These are phyloP conservation scores for Leishmania amazonensis DNA, from an alignment of 208 protist species.

Conservation along the genomic window DNA sequence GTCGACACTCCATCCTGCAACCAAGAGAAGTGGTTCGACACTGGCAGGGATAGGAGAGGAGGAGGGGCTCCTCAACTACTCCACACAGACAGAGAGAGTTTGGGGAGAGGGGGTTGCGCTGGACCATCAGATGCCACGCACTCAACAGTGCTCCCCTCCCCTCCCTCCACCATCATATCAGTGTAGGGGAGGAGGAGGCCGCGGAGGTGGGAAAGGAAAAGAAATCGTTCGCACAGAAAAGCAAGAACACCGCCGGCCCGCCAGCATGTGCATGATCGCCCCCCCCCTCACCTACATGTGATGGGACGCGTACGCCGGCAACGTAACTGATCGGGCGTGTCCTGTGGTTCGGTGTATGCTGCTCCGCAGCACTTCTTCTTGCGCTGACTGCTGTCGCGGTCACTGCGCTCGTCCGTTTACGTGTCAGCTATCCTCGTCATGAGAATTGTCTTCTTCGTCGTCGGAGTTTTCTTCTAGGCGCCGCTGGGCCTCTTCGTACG, in stretches of 20 bases:
- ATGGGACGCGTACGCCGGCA: background rate
- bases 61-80: background rate
- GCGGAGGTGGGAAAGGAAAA: background rate
- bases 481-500: constrained; percentile 51
- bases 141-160: background rate
- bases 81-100: background rate
- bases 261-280: background rate
- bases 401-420: background rate
- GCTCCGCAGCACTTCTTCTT: too few relatives aligned
- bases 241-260: background rate
- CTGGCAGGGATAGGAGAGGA: background rate
- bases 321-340: background rate
- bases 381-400: background rate
- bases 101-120: too few relatives aligned
- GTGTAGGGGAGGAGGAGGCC: background rate
- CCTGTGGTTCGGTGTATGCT: background rate
- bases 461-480: constrained; percentile 10
- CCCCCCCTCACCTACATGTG: background rate
- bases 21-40: background rate
- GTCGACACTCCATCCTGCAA: background rate
- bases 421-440: background rate
- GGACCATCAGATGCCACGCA: too few relatives aligned
- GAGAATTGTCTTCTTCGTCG: constrained; percentile 15
- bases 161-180: too few relatives aligned
- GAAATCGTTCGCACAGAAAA: background rate